A percentile compares a stretch with the other conserved stretches of the same genome.
phyloP scores from a whole-genome alignment of 345 rosid genomes.

The Brassica nigra region DNA sequence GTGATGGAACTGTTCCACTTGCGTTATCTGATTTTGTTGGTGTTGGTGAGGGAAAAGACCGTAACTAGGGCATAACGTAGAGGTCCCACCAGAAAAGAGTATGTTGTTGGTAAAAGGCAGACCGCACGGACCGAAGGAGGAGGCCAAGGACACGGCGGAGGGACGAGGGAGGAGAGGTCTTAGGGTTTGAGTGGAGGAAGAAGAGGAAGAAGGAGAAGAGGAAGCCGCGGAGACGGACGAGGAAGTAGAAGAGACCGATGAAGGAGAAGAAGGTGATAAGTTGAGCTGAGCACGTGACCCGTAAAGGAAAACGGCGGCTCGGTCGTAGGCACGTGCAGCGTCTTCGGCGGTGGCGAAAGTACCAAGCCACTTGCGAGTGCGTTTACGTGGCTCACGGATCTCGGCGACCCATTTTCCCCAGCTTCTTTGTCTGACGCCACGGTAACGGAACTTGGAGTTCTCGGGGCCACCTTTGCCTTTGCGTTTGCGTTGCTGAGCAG shows the following conservation, averaged over 20 bases:
- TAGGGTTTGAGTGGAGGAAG: constrained; percentile 60
- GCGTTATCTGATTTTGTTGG: constrained; percentile 39
- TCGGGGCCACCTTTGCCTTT: constrained; percentile 77
- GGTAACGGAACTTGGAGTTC: constrained; percentile 62
- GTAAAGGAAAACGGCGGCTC: constrained; percentile 72
- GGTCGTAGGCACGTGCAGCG: constrained; percentile 88
- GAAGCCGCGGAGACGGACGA: constrained; percentile 38
- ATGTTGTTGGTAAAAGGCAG: constrained; percentile 33
- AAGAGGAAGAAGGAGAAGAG: constrained; percentile 47
- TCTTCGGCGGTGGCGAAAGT: constrained; percentile 86
- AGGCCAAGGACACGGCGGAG: constrained; percentile 36
- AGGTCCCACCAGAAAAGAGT: constrained; percentile 32
- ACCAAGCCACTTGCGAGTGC: constrained; percentile 85
- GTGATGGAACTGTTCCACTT: constrained; percentile 31
- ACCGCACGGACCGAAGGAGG: constrained; percentile 34
- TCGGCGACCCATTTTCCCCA: constrained; percentile 88
- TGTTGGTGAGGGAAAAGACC: constrained; percentile 30
- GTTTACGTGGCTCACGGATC: constrained; percentile 77
- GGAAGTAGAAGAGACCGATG: constrained; percentile 50
- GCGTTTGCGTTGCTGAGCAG: constrained; percentile 40
- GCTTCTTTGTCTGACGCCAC: constrained; percentile 71
- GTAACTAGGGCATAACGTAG: constrained; percentile 37
- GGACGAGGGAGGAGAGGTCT: constrained; percentile 97
- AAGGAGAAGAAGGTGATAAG: constrained; percentile 48
- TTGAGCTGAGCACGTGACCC: constrained; percentile 82